A percentile compares a stretch with the other conserved stretches of the same genome.
Evolutionary conservation across 371 early-diverging fungal genomes (phyloP).

Genomic region (Lichtheimia corymbifera): DNA sequence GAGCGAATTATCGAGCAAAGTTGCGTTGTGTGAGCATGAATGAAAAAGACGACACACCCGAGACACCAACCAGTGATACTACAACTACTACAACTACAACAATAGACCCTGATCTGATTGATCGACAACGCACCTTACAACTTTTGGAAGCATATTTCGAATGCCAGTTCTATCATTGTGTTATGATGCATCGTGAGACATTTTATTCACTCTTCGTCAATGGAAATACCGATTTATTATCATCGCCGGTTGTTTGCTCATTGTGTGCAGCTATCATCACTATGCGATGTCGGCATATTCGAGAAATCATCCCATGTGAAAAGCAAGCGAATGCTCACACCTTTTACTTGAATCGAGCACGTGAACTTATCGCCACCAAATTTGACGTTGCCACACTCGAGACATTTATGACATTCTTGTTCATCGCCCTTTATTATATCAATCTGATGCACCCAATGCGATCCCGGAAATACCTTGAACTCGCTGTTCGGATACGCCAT

Average conservation of each 20-base stretch:
- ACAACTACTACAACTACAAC: too few species aligned
- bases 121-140: conserved; percentile 10
- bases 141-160: conserved; percentile 34
- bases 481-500: conserved; percentile 36
- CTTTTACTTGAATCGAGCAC: conserved; percentile 26
- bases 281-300: conserved; percentile 32
- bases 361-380: conserved; percentile 13
- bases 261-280: conserved; percentile 33
- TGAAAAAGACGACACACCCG: conserved; percentile 3
- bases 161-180: conserved; percentile 30
- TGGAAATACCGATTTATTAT: conserved; percentile 16
- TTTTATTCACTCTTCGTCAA: conserved; percentile 35
- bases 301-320: conserved; percentile 24
- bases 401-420: conserved; percentile 25
- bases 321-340: conserved; percentile 23
- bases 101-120: too few species aligned
- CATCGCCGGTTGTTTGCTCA: conserved; percentile 36
- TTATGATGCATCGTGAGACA: conserved; percentile 31
- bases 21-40: conserved; percentile 14
- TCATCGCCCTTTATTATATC: conserved; percentile 33
- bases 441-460: conserved; percentile 31
- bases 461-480: conserved; percentile 31
- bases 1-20: conserved; percentile 15
- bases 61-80: not conserved
- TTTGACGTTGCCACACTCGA: conserved; percentile 40